Evolutionary conservation across 208 protist species (phyloP), one percentile per base, ranked within the genome.

Genomic region (Acanthamoeba divionensis): DNA sequence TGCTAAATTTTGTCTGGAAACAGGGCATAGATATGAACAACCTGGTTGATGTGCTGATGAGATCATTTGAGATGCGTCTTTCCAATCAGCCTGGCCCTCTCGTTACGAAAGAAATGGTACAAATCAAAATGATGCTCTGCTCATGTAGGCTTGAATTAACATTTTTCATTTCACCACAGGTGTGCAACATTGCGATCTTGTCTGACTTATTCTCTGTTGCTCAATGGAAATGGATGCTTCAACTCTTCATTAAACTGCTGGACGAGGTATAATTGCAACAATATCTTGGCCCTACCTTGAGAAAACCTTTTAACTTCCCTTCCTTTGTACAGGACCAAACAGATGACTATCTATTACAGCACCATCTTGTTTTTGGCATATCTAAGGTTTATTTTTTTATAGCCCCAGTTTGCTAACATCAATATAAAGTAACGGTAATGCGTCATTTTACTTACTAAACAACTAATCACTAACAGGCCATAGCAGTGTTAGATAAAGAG

Each of bases 21-120:
- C 52, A 79, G 69, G 69, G 69, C 4, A 79, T 79, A 12, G 69
- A 79, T 48, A 79, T 79, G 69, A 79, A 9, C 69, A 48, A 24
- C 12, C 69, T 79, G 8, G 69, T 79, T 5, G 69, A 79, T 31
- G 69, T 79, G 21, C 24, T 79, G 44, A 41, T 79, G 7, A 41
- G 69, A 7, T 79, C 69, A 10, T 79, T 79, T 48, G 69, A 79
- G 44, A 79, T 60, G 44, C 6, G 69, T 9, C 69, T 79, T 6
- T 24, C 69, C 41, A 48, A 41, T 10, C 45, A 79, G 24, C 69
- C 69, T 13, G 69, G 69, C 3, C 7, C 69, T 0, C n/a, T 54
- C n/a, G 57, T 79, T 41, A 48, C 69, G 26, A 12, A 8, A 7
- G 69, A 79, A 24, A 31, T 31, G 1, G 36, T 79, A 24, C 65